Evolutionary conservation across 371 early-diverging fungal species (phyloP).

Genomic region (Mucor indicus): DNA sequence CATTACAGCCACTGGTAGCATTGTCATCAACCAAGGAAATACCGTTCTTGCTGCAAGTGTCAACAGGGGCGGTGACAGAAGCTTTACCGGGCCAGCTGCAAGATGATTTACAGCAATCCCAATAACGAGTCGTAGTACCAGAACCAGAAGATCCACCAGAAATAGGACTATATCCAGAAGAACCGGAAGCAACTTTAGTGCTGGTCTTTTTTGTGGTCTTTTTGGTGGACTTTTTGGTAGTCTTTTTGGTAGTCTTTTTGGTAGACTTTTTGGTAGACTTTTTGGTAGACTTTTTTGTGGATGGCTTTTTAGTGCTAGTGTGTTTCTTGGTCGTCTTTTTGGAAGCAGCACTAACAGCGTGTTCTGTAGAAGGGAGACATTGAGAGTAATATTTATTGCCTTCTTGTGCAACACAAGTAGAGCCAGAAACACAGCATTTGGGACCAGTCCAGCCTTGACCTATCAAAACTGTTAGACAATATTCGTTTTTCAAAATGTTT

Average conservation of each 20-base stretch:
- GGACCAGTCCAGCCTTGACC: constrained; percentile 29
- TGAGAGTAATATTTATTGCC: constrained; percentile 31
- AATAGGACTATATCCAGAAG: constrained; percentile 13
- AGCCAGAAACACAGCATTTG: constrained; percentile 36
- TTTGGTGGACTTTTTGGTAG: constrained; percentile 9
- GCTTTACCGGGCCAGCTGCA: constrained; percentile 44
- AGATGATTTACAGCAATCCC: constrained; percentile 52
- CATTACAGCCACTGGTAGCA: constrained; percentile 31
- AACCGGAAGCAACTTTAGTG: neutral
- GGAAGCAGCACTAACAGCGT: too few species aligned
- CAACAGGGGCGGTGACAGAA: constrained; percentile 26
- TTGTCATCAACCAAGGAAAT: constrained; percentile 23
- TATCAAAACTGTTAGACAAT: constrained; percentile 2
- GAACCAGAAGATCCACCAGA: constrained; percentile 26
- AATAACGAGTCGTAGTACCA: constrained; percentile 43
- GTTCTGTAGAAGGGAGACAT: constrained; percentile 28
- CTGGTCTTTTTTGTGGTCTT: constrained; percentile 8
- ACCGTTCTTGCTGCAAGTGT: constrained; percentile 34
- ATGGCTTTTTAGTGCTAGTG: constrained; percentile 9
- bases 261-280: constrained; percentile 1
- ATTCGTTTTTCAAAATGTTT: too few species aligned
- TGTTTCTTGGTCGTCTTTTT: neutral
- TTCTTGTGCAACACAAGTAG: constrained; percentile 21
- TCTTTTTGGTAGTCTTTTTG: neutral
- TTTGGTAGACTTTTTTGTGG: constrained; percentile 3